Base-by-base conservation (phyloP, 176 grass and related monocot genomes). In the Triticum aestivum region DNA sequence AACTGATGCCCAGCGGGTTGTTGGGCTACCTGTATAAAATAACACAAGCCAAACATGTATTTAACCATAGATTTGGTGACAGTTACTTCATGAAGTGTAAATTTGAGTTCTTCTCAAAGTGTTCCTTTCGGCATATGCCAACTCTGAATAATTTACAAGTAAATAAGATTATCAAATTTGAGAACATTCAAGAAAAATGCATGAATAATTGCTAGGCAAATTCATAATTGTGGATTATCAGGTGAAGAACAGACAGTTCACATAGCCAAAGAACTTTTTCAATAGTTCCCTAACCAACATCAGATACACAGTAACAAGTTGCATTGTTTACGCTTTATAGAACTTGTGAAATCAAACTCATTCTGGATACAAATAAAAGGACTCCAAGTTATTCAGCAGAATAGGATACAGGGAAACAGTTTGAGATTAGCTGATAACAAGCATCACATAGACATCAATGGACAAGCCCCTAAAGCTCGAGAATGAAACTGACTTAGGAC, bases 1-100 rank as follows among this genome's bases (percentile, higher is more conserved):
- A 68, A 98, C 90, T 9, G 96, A 91, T 45, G 93, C 96, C 96
- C 96, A 98, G 86, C 96, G 92, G 35, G 88, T 92, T 41, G 92
- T 92, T 56, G 90, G 93, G 91, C 88, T 96, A 88, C 96, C 96
- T 98, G 81, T 12, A 81, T 66, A 80, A 80, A 87, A 58, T 8
- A 85, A 34, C 11, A 90, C 5, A 86, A 32, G 17, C 79, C 75
- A 80, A 74, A 64, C 58, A 92, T 83, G 32, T 0, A 51, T n/a
- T 69, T 10, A 2, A 5, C 64, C 10, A 13, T 39, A 56, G 13
- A 67, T 68, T 15, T 44, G 11, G 79, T 34, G 64, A 8, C 51
- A 61, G 59, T 62, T 41, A 18, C 41, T 77, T 23, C 5, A 86
- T 30, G 35, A 65, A 37, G 32, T 18, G 12, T 32, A 63, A 77